Evolutionary conservation across 495 filamentous ascomycete species (phyloP).

Genomic region (Penicillium waksmanii): DNA sequence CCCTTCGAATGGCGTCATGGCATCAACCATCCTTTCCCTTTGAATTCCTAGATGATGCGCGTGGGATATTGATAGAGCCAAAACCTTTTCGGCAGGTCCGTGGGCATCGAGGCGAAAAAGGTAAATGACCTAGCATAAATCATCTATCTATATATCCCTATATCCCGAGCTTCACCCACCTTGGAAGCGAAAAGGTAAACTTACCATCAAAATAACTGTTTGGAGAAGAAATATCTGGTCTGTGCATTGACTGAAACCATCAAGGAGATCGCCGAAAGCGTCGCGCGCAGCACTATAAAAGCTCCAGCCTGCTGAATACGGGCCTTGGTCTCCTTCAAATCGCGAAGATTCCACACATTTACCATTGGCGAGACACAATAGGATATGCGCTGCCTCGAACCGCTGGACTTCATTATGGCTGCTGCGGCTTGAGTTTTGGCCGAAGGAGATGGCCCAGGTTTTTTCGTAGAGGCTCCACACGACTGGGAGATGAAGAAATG

Average conservation of each 20-base stretch:
- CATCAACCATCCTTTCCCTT: constrained; percentile 19
- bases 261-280: constrained; percentile 27
- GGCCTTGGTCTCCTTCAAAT: constrained; percentile 12
- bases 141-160: neutral
- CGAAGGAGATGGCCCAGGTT: constrained; percentile 14
- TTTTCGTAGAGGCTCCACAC: constrained; percentile 17
- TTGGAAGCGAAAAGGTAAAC: neutral
- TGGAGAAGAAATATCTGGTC: constrained; percentile 30
- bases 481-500: constrained; percentile 28
- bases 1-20: constrained; percentile 19
- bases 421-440: neutral
- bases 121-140: constrained; percentile 25
- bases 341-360: constrained; percentile 29
- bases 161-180: neutral
- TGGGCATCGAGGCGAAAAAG: constrained; percentile 34
- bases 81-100: constrained; percentile 32
- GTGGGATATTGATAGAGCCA: constrained; percentile 33
- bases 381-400: constrained; percentile 19
- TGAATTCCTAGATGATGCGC: constrained; percentile 33
- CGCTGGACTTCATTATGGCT: constrained; percentile 5
- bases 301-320: constrained; percentile 35
- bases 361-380: constrained; percentile 33
- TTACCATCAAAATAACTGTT: constrained; percentile 29
- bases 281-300: constrained; percentile 30
- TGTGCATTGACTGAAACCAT: constrained; percentile 22